A percentile compares a stretch with the other conserved stretches of the same genome.
These are phyloP conservation scores for Trichosphaerium sp. DNA, from an alignment of 78 protist species.

Conservation along the genomic window DNA sequence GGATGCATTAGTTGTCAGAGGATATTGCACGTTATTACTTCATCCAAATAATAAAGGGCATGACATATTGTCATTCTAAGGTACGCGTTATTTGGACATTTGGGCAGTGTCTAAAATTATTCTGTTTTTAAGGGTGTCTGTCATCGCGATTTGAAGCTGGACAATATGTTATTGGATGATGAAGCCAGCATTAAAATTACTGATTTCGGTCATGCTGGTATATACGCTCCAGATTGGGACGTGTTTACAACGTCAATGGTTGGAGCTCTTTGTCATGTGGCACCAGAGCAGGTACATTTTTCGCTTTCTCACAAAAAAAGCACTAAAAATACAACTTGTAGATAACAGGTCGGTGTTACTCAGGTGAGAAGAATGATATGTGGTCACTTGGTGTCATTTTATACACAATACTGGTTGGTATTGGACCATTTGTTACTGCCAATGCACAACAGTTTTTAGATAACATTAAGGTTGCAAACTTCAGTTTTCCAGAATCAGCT, in stretches of 20 bases:
- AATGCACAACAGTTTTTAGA: no score
- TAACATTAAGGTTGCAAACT: no score
- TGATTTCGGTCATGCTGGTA: slow-evolving; percentile 1
- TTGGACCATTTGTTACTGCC: no score
- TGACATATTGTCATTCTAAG: not conserved
- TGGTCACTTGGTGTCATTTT: not conserved
- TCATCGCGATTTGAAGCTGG: not conserved
- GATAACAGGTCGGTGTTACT: not conserved
- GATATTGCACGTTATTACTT: not conserved
- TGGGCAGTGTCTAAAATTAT: no score
- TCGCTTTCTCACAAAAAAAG: no score
- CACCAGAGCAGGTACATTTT: no score
- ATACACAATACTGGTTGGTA: no score
- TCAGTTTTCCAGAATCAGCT: no score
- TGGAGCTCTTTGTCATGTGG: not conserved
- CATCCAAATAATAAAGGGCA: not conserved
- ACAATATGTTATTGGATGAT: not conserved
- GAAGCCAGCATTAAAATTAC: not conserved
- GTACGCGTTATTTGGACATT: no score
- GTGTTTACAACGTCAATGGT: not conserved
- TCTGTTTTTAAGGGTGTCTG: no score
- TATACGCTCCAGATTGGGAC: not conserved
- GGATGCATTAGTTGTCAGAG: not conserved
- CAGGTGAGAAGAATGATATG: not conserved
- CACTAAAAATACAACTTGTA: no score